These are phyloP conservation scores for Pelargonium myrrhifolium DNA, from an alignment of 441 rosid species.

Conservation along the genomic window DNA sequence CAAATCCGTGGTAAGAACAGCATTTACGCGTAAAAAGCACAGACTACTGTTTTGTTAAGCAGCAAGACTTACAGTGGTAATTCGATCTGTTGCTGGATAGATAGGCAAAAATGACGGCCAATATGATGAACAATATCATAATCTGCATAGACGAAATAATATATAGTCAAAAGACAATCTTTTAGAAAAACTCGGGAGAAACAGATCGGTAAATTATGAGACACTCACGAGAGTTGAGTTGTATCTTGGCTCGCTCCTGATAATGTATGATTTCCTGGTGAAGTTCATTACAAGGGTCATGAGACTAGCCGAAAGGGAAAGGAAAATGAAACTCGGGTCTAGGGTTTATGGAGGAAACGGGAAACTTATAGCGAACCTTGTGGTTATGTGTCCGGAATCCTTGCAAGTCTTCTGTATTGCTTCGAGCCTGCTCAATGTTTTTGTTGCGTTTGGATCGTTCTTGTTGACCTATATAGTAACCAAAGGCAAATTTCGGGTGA, in stretches of 20 bases:
- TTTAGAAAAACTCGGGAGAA: neutral
- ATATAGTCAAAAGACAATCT: slow-evolving; percentile 11
- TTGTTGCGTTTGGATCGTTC: slow-evolving; percentile 62
- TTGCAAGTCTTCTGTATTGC: slow-evolving; percentile 59
- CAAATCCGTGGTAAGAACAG: too few species aligned
- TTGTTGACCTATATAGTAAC: slow-evolving; percentile 46
- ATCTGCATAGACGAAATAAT: slow-evolving; percentile 31
- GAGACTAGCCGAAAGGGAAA: neutral
- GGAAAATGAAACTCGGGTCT: neutral
- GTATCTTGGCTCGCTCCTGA: slow-evolving; percentile 21
- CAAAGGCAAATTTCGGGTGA: neutral
- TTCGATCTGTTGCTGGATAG: slow-evolving; percentile 28
- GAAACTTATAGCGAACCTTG: slow-evolving; percentile 33
- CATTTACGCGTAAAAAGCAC: neutral
- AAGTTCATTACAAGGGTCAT: slow-evolving; percentile 5
- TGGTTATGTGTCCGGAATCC: slow-evolving; percentile 51
- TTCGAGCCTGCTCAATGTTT: slow-evolving; percentile 55
- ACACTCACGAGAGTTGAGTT: slow-evolving; percentile 41
- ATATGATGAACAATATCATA: slow-evolving; percentile 37
- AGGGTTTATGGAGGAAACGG: neutral
- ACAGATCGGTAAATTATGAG: neutral
- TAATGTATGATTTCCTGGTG: slow-evolving; percentile 53
- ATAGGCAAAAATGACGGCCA: slow-evolving; percentile 46
- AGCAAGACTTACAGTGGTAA: slow-evolving; percentile 24
- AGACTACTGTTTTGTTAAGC: neutral